These are phyloP conservation scores for Pseudotulostoma volvatum DNA, from an alignment of 495 filamentous ascomycete species.

Conservation along the genomic window DNA sequence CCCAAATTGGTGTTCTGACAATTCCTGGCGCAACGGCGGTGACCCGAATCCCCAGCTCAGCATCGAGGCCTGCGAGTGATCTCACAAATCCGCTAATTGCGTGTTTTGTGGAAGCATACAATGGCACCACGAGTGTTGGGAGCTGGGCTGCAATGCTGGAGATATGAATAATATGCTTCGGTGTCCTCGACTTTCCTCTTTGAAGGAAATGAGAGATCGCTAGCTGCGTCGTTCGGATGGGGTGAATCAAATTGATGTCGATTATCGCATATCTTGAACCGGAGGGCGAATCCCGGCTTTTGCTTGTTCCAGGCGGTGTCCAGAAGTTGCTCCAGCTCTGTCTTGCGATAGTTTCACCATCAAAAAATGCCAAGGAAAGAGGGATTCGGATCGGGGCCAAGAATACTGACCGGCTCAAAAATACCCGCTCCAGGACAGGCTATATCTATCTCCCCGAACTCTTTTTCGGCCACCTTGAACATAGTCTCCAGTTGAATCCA, in stretches of 20 bases:
- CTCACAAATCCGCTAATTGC: conserved; percentile 46
- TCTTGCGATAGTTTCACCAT: not conserved
- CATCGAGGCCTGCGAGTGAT: conserved; percentile 32
- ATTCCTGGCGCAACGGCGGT: conserved; percentile 50
- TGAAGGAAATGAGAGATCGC: conserved; percentile 41
- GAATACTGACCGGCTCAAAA: conserved; percentile 38
- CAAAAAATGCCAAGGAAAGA: not conserved
- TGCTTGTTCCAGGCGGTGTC: conserved; percentile 37
- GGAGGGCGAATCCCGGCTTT: conserved; percentile 31
- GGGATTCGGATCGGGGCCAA: not conserved
- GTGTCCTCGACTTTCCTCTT: conserved; percentile 14
- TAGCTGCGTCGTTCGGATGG: conserved; percentile 49
- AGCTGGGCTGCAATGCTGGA: conserved; percentile 47
- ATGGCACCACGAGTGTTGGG: conserved; percentile 28
- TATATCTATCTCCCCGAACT: conserved; percentile 45
- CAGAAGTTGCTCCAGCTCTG: conserved; percentile 49
- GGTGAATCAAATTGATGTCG: conserved; percentile 55
- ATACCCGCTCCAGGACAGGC: conserved; percentile 56
- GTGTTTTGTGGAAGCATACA: conserved; percentile 49
- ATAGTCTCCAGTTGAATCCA: conserved; percentile 43
- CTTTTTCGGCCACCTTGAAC: conserved; percentile 35
- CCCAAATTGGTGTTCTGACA: conserved; percentile 54
- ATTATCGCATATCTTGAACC: conserved; percentile 37
- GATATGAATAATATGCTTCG: conserved; percentile 42
- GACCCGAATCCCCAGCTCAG: conserved; percentile 39